phyloP scores from a whole-genome alignment of 805 yeast species.

The Spathaspora sp. region DNA sequence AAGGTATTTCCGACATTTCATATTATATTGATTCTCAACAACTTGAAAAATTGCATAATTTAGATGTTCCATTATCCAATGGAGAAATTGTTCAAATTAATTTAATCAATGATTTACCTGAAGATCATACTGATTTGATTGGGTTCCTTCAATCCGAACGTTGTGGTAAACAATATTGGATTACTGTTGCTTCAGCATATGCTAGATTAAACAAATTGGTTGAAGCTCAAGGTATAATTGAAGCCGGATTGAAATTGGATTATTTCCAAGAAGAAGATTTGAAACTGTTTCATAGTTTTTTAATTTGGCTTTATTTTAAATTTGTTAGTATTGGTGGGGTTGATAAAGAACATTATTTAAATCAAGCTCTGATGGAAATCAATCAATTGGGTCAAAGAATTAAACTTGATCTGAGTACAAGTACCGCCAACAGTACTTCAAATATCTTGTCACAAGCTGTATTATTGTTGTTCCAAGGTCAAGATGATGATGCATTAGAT shows the following conservation, averaged over 20 bases:
- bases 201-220: constrained; percentile 53
- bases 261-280: constrained; percentile 38
- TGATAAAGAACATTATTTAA: constrained; percentile 21
- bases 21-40: constrained; percentile 33
- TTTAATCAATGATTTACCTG: constrained; percentile 72
- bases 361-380: constrained; percentile 21
- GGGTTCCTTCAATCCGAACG: constrained; percentile 76
- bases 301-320: constrained; percentile 70
- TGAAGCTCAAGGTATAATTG: constrained; percentile 63
- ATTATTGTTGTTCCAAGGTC: constrained; percentile 52
- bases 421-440: constrained; percentile 6
- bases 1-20: constrained; percentile 21
- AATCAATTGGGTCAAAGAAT: constrained; percentile 12
- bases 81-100: constrained; percentile 84
- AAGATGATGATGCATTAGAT: constrained; percentile 68
- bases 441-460: constrained; percentile 64
- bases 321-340: constrained; percentile 23
- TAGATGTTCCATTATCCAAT: constrained; percentile 66
- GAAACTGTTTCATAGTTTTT: constrained; percentile 54
- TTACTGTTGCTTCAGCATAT: constrained; percentile 78
- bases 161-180: constrained; percentile 77
- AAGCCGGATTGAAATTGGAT: constrained; percentile 50
- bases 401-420: constrained; percentile 2
- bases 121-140: constrained; percentile 81
- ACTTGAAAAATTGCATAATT: constrained; percentile 22